Evolutionary conservation across 2,329 filamentous ascomycete genomes (phyloP).

Genomic region (Seiridium cupressi): DNA sequence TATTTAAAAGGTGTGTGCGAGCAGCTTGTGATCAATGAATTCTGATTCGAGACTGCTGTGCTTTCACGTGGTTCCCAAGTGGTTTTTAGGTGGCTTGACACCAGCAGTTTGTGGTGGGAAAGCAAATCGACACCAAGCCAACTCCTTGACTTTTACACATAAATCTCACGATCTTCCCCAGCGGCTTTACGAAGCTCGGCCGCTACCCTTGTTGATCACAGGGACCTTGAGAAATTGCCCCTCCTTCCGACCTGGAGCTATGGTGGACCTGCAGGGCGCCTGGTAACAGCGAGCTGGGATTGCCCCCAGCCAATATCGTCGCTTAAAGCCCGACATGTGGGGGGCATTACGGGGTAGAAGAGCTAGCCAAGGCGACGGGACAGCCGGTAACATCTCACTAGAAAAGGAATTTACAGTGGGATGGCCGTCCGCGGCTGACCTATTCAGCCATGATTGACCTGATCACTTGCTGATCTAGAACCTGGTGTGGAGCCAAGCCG

Average conservation of each 20-base stretch:
- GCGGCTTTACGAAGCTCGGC: background rate
- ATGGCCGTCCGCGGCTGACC: constrained; percentile 2
- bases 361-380: background rate
- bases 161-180: background rate
- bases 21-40: too few species aligned
- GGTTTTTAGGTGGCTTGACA: too few species aligned
- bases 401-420: constrained; percentile 1
- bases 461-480: constrained; percentile 3
- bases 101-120: background rate
- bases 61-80: too few species aligned
- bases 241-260: background rate
- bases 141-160: background rate
- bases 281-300: background rate
- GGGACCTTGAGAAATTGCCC: background rate
- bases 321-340: background rate
- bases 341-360: background rate
- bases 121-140: background rate
- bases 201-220: background rate
- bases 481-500: background rate
- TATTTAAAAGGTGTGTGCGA: too few species aligned
- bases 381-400: background rate
- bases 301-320: background rate
- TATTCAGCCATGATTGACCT: constrained; percentile 4
- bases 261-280: background rate
- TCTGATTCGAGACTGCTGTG: too few species aligned